Evolutionary conservation across 441 rosid species (phyloP).

Genomic region (Adansonia grandidieri): DNA sequence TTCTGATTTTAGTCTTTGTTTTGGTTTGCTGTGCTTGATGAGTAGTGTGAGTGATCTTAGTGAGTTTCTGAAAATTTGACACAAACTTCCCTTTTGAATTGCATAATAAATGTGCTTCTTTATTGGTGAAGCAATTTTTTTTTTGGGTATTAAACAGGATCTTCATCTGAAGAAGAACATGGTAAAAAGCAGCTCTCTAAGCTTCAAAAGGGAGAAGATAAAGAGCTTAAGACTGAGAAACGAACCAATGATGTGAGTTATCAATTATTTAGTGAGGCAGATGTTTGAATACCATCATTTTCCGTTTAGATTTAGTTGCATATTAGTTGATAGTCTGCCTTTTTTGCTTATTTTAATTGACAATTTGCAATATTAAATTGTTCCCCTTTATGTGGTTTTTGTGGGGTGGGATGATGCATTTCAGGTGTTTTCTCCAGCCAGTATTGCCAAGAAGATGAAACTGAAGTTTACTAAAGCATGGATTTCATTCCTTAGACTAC

Average conservation of each 20-base stretch:
- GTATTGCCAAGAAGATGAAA: slow-evolving; percentile 74
- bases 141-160: slow-evolving; percentile 25
- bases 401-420: slow-evolving; percentile 24
- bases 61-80: not conserved
- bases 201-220: slow-evolving; percentile 37
- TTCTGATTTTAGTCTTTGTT: not conserved
- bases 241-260: slow-evolving; percentile 52
- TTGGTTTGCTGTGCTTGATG: not conserved
- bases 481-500: slow-evolving; percentile 84
- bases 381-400: not conserved
- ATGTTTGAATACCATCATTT: not conserved
- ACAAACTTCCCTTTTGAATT: not conserved
- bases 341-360: not conserved
- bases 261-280: slow-evolving; percentile 10
- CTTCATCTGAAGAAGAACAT: slow-evolving; percentile 31
- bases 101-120: slow-evolving; percentile 18
- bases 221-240: slow-evolving; percentile 48
- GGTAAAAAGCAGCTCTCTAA: slow-evolving; percentile 29
- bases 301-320: slow-evolving; percentile 1
- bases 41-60: slow-evolving; percentile 14
- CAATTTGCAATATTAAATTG: slow-evolving; percentile 6
- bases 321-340: not conserved
- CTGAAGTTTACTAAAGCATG: slow-evolving; percentile 88
- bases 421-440: slow-evolving; percentile 65
- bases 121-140: not conserved